These are phyloP conservation scores for Vanrija pseudolonga DNA, from an alignment of 1,284 basidiomycete genomes.

Conservation along the genomic window DNA sequence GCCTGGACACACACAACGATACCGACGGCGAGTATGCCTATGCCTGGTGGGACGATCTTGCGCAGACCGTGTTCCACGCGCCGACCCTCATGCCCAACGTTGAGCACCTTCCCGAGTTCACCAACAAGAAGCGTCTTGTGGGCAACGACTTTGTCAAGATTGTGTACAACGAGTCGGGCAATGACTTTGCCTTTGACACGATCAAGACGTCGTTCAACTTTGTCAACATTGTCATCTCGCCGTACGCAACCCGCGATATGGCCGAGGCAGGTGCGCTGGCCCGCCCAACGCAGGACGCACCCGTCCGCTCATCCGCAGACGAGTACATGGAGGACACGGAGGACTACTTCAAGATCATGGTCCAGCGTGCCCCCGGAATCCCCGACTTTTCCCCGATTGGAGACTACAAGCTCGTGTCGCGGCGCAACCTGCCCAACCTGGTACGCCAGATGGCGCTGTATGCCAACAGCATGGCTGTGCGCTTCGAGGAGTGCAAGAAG, in stretches of 20 bases:
- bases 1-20: conserved; percentile 79
- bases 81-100: conserved; percentile 93
- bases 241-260: conserved; percentile 74
- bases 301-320: conserved; percentile 7
- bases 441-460: conserved; percentile 80
- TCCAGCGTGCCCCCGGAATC: conserved; percentile 82
- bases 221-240: conserved; percentile 94
- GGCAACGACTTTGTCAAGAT: conserved; percentile 95
- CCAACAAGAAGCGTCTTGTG: conserved; percentile 85
- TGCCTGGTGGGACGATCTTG: conserved; percentile 98
- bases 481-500: conserved; percentile 63
- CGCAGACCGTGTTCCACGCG: conserved; percentile 91
- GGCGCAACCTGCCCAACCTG: conserved; percentile 72
- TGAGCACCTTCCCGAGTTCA: conserved; percentile 63
- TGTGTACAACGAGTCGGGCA: conserved; percentile 93
- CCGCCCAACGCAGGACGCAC: background rate
- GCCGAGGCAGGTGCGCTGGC: conserved; percentile 11
- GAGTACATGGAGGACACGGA: conserved; percentile 36
- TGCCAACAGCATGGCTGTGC: conserved; percentile 80
- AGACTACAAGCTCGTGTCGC: conserved; percentile 86
- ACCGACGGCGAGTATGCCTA: conserved; percentile 82
- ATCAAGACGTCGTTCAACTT: conserved; percentile 91
- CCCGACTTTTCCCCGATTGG: conserved; percentile 87
- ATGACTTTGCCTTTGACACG: conserved; percentile 81
- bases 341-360: conserved; percentile 82